Conservation (phyloP, 495 filamentous ascomycete genomes). For the Penicillium malachiteum region DNA sequence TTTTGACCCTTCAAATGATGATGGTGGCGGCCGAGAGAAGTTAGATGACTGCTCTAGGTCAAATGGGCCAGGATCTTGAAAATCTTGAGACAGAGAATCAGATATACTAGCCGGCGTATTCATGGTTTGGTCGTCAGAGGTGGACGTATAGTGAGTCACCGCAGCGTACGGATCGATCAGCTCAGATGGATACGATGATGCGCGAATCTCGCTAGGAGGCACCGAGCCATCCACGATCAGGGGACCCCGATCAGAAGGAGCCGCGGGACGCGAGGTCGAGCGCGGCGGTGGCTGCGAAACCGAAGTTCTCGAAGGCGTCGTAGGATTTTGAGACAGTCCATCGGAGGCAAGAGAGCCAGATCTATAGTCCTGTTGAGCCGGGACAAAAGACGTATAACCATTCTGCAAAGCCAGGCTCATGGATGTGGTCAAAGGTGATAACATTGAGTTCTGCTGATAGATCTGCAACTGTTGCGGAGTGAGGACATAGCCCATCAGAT, state of each 20-base stretch:
- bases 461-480: slow-evolving; percentile 54
- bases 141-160: slow-evolving; percentile 36
- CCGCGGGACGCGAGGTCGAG: slow-evolving; percentile 22
- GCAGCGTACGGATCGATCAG: slow-evolving; percentile 33
- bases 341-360: slow-evolving; percentile 33
- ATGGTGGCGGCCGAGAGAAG: slow-evolving; percentile 25
- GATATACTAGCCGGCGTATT: slow-evolving; percentile 44
- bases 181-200: slow-evolving; percentile 23
- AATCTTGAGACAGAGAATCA: slow-evolving; percentile 43
- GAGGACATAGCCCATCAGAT: slow-evolving; percentile 67
- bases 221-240: slow-evolving; percentile 49
- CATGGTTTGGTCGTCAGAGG: slow-evolving; percentile 42
- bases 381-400: slow-evolving; percentile 45
- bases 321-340: slow-evolving; percentile 20
- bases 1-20: slow-evolving; percentile 29
- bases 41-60: slow-evolving; percentile 36
- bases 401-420: slow-evolving; percentile 49
- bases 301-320: slow-evolving; percentile 15
- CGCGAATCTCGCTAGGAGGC: slow-evolving; percentile 34
- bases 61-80: slow-evolving; percentile 36
- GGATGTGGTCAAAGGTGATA: slow-evolving; percentile 46
- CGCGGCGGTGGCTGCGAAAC: slow-evolving; percentile 20
- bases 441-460: slow-evolving; percentile 44
- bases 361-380: slow-evolving; percentile 40
- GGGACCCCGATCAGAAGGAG: slow-evolving; percentile 36